phyloP scores from a whole-genome alignment of 495 filamentous ascomycete species.

The Penicillium desertorum region DNA sequence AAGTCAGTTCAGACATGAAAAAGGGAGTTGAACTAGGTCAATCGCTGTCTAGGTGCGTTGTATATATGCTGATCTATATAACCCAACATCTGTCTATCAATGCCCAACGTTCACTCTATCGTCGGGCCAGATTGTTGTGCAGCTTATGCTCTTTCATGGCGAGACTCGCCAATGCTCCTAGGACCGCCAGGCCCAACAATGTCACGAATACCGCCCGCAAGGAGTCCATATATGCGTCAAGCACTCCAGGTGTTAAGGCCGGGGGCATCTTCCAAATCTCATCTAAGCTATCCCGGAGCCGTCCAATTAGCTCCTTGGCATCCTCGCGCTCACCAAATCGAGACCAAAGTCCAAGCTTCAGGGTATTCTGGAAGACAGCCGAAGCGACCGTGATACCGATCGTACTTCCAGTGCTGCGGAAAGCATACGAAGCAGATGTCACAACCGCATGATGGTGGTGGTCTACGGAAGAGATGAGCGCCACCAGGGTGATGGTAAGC shows the following conservation, averaged over 20 bases:
- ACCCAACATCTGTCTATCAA: neutral
- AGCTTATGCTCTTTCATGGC: conserved; percentile 78
- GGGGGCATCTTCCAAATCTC: conserved; percentile 68
- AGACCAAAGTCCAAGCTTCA: conserved; percentile 58
- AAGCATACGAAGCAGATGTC: conserved; percentile 80
- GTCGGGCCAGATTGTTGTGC: conserved; percentile 66
- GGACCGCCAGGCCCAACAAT: conserved; percentile 57
- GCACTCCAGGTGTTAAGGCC: conserved; percentile 68
- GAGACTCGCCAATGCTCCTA: conserved; percentile 60
- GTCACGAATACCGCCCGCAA: conserved; percentile 74
- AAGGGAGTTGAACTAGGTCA: neutral
- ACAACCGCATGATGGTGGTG: conserved; percentile 82
- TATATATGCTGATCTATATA: conserved; percentile 4
- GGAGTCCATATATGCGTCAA: conserved; percentile 73
- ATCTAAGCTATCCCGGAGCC: conserved; percentile 70
- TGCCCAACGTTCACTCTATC: conserved; percentile 20
- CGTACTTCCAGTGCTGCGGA: conserved; percentile 77
- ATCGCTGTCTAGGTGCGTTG: neutral
- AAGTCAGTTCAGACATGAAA: neutral
- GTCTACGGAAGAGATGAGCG: conserved; percentile 76
- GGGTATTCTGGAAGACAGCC: conserved; percentile 74
- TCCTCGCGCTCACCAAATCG: conserved; percentile 65
- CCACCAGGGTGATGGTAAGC: conserved; percentile 76
- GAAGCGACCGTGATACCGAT: conserved; percentile 79
- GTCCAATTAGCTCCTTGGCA: conserved; percentile 65